These are phyloP conservation scores for Ulota crispa DNA, from an alignment of 225 moss, liverwort and hornwort genomes.

Conservation along the genomic window DNA sequence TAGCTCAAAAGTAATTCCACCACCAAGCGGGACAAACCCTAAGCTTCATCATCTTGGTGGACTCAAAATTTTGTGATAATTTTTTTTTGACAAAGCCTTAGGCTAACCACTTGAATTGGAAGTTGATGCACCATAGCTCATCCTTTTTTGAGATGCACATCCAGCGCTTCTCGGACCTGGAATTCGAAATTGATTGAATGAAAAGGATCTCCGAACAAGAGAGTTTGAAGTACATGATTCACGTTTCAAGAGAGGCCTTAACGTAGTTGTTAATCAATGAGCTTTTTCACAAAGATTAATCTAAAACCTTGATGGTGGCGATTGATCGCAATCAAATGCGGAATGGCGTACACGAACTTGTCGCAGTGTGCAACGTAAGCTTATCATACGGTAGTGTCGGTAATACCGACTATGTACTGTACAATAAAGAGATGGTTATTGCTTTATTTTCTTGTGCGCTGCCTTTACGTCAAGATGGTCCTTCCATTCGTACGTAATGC, in stretches of 20 bases:
- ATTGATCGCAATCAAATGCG: neutral
- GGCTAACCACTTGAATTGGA: no score
- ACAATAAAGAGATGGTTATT: neutral
- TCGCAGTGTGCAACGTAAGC: neutral
- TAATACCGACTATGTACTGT: neutral
- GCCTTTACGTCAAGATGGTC: neutral
- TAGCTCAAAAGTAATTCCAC: no score
- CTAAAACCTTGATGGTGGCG: neutral
- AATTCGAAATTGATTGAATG: slow-evolving; percentile 1
- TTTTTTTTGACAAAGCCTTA: no score
- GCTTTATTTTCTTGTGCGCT: neutral
- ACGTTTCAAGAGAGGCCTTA: neutral
- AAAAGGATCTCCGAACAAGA: neutral
- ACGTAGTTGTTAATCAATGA: neutral
- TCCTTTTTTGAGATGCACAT: neutral
- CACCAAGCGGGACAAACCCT: no score
- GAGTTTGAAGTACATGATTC: neutral
- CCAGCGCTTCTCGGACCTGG: neutral
- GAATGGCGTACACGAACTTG: neutral
- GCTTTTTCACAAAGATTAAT: neutral
- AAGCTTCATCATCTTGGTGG: no score
- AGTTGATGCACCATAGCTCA: no score
- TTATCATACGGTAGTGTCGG: neutral
- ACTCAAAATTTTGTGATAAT: no score
- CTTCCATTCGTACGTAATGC: neutral